Evolutionary conservation across 306 rosid species (phyloP).

Genomic region (Citrullus amarus): DNA sequence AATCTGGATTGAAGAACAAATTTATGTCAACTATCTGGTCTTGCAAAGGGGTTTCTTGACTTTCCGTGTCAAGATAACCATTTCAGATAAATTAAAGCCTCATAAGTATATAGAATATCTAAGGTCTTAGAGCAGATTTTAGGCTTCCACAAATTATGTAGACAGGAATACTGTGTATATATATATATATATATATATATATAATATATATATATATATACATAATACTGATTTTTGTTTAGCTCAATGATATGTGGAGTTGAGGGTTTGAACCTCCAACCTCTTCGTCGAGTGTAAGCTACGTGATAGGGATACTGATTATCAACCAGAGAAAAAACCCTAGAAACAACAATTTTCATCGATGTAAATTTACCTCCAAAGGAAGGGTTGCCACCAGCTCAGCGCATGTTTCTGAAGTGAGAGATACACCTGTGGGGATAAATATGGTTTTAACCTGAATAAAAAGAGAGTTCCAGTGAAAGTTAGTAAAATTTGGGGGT

Average conservation of each 20-base stretch:
- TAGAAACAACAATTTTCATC: not conserved
- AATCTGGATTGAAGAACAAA: constrained; percentile 33
- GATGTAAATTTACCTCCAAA: constrained; percentile 48
- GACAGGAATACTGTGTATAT: not conserved
- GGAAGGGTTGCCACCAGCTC: constrained; percentile 94
- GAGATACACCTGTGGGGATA: constrained; percentile 64
- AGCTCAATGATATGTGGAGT: no score
- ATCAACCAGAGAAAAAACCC: not conserved
- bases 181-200: no score
- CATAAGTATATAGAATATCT: not conserved
- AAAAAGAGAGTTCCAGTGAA: not conserved
- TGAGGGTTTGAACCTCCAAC: no score
- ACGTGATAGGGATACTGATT: no score
- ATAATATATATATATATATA: no score
- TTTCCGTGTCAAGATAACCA: not conserved
- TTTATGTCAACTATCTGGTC: not conserved
- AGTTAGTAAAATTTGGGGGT: not conserved
- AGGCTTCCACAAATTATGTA: not conserved
- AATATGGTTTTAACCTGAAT: constrained; percentile 82
- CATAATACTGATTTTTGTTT: not conserved
- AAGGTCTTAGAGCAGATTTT: not conserved
- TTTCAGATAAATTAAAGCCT: not conserved
- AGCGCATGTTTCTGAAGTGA: constrained; percentile 64
- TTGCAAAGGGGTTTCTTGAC: not conserved
- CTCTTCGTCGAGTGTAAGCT: no score